Conservation (phyloP, 2,329 filamentous ascomycete species). For the Aureobasidium zeae region DNA sequence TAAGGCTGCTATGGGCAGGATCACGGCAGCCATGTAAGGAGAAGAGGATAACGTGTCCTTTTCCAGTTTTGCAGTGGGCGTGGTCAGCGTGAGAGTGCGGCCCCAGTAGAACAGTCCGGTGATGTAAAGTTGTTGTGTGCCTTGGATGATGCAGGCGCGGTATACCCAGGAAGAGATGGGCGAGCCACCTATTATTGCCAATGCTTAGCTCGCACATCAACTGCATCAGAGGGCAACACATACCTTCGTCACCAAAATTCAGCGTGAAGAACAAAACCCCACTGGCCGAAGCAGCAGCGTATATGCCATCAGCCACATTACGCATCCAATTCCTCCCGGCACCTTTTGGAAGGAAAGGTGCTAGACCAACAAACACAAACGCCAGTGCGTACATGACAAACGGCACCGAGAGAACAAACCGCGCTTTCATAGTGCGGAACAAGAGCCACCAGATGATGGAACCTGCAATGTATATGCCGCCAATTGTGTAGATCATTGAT, state of each 20-base stretch:
- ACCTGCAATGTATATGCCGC: conserved; percentile 48
- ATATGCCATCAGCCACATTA: conserved; percentile 52
- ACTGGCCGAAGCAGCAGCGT: conserved; percentile 53
- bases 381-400: conserved; percentile 55
- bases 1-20: conserved; percentile 48
- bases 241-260: conserved; percentile 45
- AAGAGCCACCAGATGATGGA: conserved; percentile 55
- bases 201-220: too few relatives aligned
- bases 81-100: conserved; percentile 37
- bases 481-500: conserved; percentile 51
- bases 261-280: conserved; percentile 58
- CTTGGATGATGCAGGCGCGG: conserved; percentile 56
- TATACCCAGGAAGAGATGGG: conserved; percentile 57
- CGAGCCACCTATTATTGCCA: conserved; percentile 34
- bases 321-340: conserved; percentile 45
- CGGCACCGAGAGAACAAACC: conserved; percentile 49
- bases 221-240: background rate
- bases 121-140: conserved; percentile 57
- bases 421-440: conserved; percentile 38
- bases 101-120: conserved; percentile 61
- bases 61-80: conserved; percentile 34
- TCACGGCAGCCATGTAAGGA: conserved; percentile 39
- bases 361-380: conserved; percentile 53
- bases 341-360: conserved; percentile 41
- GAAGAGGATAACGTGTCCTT: conserved; percentile 23